Percentiles rank a stretch among this genome's conserved stretches.
Evolutionary conservation across 1,284 basidiomycete genomes (phyloP).

Genomic region (Spongispora temasekensis): DNA sequence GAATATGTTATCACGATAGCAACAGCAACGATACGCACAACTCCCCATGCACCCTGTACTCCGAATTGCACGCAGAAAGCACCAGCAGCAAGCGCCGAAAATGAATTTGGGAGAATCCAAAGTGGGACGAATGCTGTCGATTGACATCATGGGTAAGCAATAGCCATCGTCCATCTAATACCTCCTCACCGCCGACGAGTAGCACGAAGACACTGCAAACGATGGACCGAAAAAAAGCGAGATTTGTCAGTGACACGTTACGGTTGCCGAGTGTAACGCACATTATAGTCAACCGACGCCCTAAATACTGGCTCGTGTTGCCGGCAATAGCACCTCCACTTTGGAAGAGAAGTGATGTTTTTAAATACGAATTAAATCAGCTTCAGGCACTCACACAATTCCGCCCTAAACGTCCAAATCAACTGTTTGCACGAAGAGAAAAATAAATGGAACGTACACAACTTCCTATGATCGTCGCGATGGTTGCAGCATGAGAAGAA

Average conservation of each 20-base stretch:
- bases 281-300: conserved; percentile 87
- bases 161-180: conserved; percentile 45
- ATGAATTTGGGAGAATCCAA: conserved; percentile 78
- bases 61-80: conserved; percentile 90
- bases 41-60: conserved; percentile 84
- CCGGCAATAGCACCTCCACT: conserved; percentile 83
- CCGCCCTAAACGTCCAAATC: conserved; percentile 57
- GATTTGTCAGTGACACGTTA: too few relatives aligned
- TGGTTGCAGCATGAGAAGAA: conserved; percentile 61
- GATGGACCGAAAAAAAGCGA: too few relatives aligned
- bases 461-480: conserved; percentile 91
- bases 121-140: conserved; percentile 69
- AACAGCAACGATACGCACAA: too few relatives aligned
- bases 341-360: conserved; percentile 10
- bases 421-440: conserved; percentile 64
- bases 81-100: conserved; percentile 69
- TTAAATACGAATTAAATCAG: neutral
- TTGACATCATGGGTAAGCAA: conserved; percentile 5
- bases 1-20: too few relatives aligned
- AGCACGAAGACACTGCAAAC: conserved; percentile 38
- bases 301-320: conserved; percentile 80
- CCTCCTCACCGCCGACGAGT: conserved; percentile 44
- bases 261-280: conserved; percentile 37
- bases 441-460: conserved; percentile 59
- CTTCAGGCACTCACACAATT: conserved; percentile 46